Evolutionary conservation across 305 asterid species (phyloP).

Genomic region (Coffea humblotiana): DNA sequence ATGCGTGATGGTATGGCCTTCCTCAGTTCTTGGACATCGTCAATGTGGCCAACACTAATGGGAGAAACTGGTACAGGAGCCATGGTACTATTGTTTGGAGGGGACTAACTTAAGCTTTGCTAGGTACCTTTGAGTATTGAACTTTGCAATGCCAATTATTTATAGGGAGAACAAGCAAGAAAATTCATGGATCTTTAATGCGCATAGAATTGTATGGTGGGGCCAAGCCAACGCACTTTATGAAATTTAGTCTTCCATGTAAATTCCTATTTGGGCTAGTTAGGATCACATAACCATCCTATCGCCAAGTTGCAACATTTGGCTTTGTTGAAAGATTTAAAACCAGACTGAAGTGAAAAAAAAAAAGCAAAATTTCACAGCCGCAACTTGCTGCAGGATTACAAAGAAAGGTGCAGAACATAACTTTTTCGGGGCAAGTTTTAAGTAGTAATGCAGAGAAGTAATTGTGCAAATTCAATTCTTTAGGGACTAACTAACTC

Average conservation of each 20-base stretch:
- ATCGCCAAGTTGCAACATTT: conserved; percentile 15
- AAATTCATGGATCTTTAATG: conserved; percentile 4
- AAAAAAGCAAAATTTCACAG: neutral
- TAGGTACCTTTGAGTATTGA: conserved; percentile 9
- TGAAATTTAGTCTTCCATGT: conserved; percentile 36
- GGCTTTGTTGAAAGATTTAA: conserved; percentile 5
- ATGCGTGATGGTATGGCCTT: conserved; percentile 48
- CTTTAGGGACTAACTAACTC: neutral
- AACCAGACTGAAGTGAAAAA: neutral
- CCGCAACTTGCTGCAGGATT: neutral
- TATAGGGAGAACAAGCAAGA: conserved; percentile 38
- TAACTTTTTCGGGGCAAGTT: neutral
- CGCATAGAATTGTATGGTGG: conserved; percentile 25
- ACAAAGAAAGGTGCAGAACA: neutral
- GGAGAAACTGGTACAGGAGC: conserved; percentile 55
- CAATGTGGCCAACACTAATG: conserved; percentile 74
- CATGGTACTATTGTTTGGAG: conserved; percentile 32
- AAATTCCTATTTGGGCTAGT: conserved; percentile 9
- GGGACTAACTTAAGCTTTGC: conserved; percentile 10
- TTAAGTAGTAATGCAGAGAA: neutral
- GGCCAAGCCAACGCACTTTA: conserved; percentile 37
- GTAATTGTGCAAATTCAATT: neutral
- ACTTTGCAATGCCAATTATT: conserved; percentile 32
- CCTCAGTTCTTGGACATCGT: conserved; percentile 88
- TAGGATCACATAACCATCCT: conserved; percentile 13